Evolutionary conservation across 352 stramenopile genomes (phyloP).

Genomic region (Phytophthora pini): DNA sequence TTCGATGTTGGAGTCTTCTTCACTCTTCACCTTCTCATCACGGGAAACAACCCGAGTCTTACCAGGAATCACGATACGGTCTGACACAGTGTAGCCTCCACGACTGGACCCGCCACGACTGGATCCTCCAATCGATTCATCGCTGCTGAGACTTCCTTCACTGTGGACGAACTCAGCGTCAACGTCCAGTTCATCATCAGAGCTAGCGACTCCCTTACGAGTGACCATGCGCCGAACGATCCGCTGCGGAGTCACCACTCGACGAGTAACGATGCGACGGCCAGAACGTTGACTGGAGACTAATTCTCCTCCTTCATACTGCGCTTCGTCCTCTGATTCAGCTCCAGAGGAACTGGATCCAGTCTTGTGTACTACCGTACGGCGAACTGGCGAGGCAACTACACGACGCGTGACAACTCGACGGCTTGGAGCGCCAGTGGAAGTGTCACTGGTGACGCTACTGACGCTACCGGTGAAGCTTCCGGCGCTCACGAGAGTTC

Average conservation of each 20-base stretch:
- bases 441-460: constrained; percentile 33
- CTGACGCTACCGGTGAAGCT: constrained; percentile 32
- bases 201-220: constrained; percentile 16
- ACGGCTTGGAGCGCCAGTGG: constrained; percentile 19
- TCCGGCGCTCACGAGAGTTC: constrained; percentile 5
- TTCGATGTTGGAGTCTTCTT: constrained; percentile 3
- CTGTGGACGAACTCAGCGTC: constrained; percentile 24
- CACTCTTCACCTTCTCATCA: constrained; percentile 9
- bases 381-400: constrained; percentile 23
- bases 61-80: constrained; percentile 20
- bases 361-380: constrained; percentile 20
- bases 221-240: constrained; percentile 32
- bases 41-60: constrained; percentile 17
- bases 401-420: constrained; percentile 33
- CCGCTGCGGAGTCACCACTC: constrained; percentile 36
- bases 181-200: constrained; percentile 19
- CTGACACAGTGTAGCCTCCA: constrained; percentile 1
- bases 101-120: constrained; percentile 4
- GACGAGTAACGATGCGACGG: constrained; percentile 31
- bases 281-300: constrained; percentile 12
- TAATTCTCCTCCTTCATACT: constrained; percentile 2
- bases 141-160: constrained; percentile 25
- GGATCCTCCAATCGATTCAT: constrained; percentile 21
- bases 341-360: constrained; percentile 23
- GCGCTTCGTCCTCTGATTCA: constrained; percentile 22